phyloP scores from a whole-genome alignment of 2,329 filamentous ascomycete species.

The Colletotrichum navitas region DNA sequence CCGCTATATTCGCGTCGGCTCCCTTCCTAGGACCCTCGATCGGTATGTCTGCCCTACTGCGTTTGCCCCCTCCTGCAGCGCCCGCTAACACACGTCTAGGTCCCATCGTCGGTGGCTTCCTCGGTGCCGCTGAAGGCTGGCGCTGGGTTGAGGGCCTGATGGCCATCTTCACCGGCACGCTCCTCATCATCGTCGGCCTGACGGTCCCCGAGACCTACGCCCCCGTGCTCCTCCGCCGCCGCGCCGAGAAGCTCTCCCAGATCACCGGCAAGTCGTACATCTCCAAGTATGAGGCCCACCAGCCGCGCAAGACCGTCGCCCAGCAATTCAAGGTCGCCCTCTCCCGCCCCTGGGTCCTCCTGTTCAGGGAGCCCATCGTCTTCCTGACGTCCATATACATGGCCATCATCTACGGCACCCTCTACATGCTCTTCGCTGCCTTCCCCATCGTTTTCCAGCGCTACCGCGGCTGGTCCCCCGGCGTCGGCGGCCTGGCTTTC shows the following conservation, averaged over 20 bases:
- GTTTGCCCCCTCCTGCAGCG: conserved; percentile 64
- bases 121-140: conserved; percentile 75
- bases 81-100: conserved; percentile 75
- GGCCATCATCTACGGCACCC: conserved; percentile 69
- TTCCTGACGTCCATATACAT: conserved; percentile 74
- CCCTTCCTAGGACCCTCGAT: conserved; percentile 75
- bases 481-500: conserved; percentile 74
- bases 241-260: conserved; percentile 45
- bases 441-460: conserved; percentile 76
- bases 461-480: conserved; percentile 68
- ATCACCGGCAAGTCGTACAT: conserved; percentile 46
- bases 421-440: conserved; percentile 72
- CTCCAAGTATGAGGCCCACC: conserved; percentile 61
- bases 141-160: conserved; percentile 77
- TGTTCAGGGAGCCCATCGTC: conserved; percentile 80
- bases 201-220: conserved; percentile 55
- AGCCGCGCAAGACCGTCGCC: conserved; percentile 50
- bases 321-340: conserved; percentile 59
- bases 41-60: conserved; percentile 61
- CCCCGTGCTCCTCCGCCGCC: conserved; percentile 46
- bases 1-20: conserved; percentile 73
- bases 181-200: conserved; percentile 57
- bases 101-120: conserved; percentile 76
- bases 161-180: conserved; percentile 65
- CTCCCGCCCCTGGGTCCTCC: conserved; percentile 74